Base-by-base conservation (phyloP, 192 early-diverging fungal species). In the Spinellus fusiger region DNA sequence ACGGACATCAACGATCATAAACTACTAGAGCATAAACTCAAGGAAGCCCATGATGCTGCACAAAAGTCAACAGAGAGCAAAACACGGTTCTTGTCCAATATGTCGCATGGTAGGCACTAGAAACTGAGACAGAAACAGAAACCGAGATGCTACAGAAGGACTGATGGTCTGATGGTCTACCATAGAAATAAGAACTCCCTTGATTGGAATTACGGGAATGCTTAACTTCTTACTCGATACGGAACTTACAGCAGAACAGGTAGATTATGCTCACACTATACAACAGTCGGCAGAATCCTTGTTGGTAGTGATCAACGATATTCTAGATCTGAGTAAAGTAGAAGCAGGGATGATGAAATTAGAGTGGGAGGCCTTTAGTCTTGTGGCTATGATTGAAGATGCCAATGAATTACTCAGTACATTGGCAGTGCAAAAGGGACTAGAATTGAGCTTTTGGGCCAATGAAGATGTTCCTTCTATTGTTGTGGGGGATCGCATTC, bases 281-380 rank as follows among this genome's bases (percentile, higher is more conserved):
- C 85, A 84, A 51, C 85, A 82, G 37, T 82, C 87, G 51, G 84
- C 88, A 2, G 84, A 88, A 49, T 86, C 88, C 18, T 74, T 92
- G 38, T 65, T 91, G 49, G 71, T 84, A n/a, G 81, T 94, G 25
- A 85, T 94, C 47, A 89, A 94, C 68, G 86, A 90, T 67, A 85
- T 94, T 60, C 69, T 94, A 23, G 92, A 92, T 69, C 65, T 93
- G 35, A 88, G 85, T 56, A 90, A 89, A 76, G 81, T 91, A 5
- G 91, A 93, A 62, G 89, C 91, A 3, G 88, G 88, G 16, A 88
- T 89, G 70, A 88, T 93, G 86, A 86, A 77, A 59, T 61, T 91
- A 4, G 89, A 90, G 65, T 77, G 71, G 62, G 85, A 86, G 46
- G 85, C 89, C 3, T 88, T 86, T 58, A 77, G 81, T 31, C 62